Evolutionary conservation across 1,284 basidiomycete genomes (phyloP), one percentile per base, ranked within the genome.

Genomic region (Tilletia caries): DNA sequence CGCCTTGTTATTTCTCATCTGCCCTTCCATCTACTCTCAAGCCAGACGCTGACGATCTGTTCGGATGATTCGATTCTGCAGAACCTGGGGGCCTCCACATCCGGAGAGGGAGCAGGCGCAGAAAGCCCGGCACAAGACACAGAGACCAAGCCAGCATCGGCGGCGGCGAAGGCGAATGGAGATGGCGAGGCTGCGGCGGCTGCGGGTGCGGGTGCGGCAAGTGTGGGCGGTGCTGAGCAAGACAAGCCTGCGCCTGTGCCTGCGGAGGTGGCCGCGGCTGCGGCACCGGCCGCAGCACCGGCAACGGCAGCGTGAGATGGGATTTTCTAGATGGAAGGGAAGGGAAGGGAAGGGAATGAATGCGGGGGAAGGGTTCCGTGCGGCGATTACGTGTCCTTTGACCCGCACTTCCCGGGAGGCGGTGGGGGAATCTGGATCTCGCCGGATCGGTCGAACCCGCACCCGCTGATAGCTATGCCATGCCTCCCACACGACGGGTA

Each of bases 61-160:
- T 58, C 8, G 2, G 15, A 3, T 27, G 27, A 13, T 25, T 25
- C n/a, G 2, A 23, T 23, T 52, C 12, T 15, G 6, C 52, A 58
- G 52, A 25, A 58, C 52, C 23, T 58, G 6, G n/a, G 23, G 2
- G 23, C 52, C n/a, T 58, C 52, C 6, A 41, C 37, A 41, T 41
- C 37, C 15, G 37, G 37, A 6, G 58, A 62, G 15, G 58, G 27
- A 33, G 58, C 58, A 20, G 58, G 27, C 6, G 58, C 58, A n/a
- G 58, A 62, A 25, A 62, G 58, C 33, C 58, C 58, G n/a, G 58
- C 58, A 4, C 58, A 62, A 29, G 58, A 62, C 58, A 62, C 58
- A 34, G 58, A 62, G 32, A 29, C 58, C 0, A 62, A 62, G 58
- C 58, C 58, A 10, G 58, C 29, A 18, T 62, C 58, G 15, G 15